phyloP scores from a whole-genome alignment of 2,329 filamentous ascomycete genomes.

The Trichoderma harzianum region DNA sequence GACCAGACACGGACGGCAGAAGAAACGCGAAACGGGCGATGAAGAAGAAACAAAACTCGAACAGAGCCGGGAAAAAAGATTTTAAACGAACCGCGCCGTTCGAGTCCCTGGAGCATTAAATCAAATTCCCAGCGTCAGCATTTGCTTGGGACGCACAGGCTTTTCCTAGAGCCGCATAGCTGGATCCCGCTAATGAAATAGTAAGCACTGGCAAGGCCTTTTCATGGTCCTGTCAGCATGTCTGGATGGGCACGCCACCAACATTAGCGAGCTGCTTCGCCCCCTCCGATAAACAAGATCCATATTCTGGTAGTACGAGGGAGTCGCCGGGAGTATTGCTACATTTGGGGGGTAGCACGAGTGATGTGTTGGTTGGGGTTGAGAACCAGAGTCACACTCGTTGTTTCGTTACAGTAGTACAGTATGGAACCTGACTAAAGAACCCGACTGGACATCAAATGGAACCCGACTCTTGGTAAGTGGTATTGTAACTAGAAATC shows the following conservation, averaged over 20 bases:
- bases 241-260: background rate
- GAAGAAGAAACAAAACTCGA: background rate
- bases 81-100: background rate
- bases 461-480: background rate
- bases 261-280: slow-evolving; percentile 12
- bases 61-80: background rate
- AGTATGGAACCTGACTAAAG: too few relatives aligned
- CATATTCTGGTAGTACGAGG: background rate
- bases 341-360: background rate
- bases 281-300: background rate
- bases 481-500: background rate
- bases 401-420: too few relatives aligned
- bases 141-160: background rate
- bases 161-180: slow-evolving; percentile 15
- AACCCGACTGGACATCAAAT: too few relatives aligned
- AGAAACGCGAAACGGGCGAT: background rate
- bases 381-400: too few relatives aligned
- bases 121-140: slow-evolving; percentile 1
- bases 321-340: background rate
- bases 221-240: slow-evolving; percentile 12
- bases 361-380: too few relatives aligned
- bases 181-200: background rate
- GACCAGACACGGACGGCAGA: background rate
- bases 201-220: slow-evolving; percentile 12
- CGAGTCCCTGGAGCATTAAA: background rate